Conservation (phyloP, 2,329 filamentous ascomycete species). For the Aspergillus quadrilineatus region DNA sequence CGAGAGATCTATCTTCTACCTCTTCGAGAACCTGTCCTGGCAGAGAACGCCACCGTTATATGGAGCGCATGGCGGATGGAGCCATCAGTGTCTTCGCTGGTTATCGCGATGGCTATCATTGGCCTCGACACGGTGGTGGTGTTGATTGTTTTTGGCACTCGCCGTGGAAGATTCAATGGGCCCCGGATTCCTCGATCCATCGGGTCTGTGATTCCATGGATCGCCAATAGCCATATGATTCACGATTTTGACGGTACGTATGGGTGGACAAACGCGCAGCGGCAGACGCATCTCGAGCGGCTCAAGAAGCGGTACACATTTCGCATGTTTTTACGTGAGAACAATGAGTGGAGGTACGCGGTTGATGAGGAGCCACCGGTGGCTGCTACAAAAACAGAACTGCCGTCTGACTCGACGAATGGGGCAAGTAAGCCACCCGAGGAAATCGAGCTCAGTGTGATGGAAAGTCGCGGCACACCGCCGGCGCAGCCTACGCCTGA, state of each 20-base stretch:
- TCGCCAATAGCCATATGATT: constrained; percentile 35
- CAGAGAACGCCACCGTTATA: constrained; percentile 29
- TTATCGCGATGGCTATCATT: constrained; percentile 31
- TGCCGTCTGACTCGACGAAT: neutral
- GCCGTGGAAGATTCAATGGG: constrained; percentile 33
- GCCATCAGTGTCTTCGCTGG: constrained; percentile 30
- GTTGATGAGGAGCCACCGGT: constrained; percentile 31
- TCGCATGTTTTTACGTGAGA: constrained; percentile 30
- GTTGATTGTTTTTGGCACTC: constrained; percentile 33
- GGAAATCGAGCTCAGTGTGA: constrained; percentile 18
- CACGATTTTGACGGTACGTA: constrained; percentile 32
- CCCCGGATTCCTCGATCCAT: constrained; percentile 37
- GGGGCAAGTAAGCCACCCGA: constrained; percentile 14
- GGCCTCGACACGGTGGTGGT: constrained; percentile 33
- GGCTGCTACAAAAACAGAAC: neutral
- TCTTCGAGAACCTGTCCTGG: constrained; percentile 19
- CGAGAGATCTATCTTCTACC: constrained; percentile 32
- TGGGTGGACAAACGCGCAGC: constrained; percentile 28
- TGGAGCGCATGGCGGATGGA: constrained; percentile 33
- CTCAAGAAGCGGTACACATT: constrained; percentile 35
- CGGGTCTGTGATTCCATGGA: constrained; percentile 35
- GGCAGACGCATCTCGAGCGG: constrained; percentile 26
- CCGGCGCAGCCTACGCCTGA: neutral
- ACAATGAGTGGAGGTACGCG: constrained; percentile 33
- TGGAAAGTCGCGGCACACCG: constrained; percentile 5